Base-by-base conservation (phyloP, 352 stramenopile species). In the Phytophthora aleatoria region DNA sequence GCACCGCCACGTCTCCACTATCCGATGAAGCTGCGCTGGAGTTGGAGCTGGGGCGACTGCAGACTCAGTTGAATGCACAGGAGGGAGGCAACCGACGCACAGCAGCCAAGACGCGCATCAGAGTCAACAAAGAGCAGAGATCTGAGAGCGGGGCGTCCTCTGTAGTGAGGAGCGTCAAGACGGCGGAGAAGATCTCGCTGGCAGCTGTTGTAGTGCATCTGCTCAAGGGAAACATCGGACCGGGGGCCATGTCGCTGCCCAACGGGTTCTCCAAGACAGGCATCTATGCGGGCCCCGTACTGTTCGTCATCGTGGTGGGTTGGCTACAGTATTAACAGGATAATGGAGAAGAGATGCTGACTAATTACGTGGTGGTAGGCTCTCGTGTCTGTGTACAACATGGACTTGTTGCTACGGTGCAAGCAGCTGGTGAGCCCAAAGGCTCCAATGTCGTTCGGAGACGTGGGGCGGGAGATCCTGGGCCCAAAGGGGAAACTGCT, bases 381-480 rank as follows among this genome's bases (percentile, higher is more conserved):
- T 20, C 67, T 91, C 12, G 70, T 90, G 48, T 93, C 79, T 3
- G 83, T 85, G 58, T 94, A 94, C 78, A 94, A 94, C 55, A 94
- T 94, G 85, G 77, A 92, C 39, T 57, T 94, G 55, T 61, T 92
- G 59, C 68, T 92, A 5, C 69, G 75, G 13, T 92, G 83, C 69
- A 94, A 94, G 61, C 67, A 73, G 3, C 50, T 74, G 9, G 74
- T 94, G 58, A 86, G 70, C 28, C 81, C 83, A 3, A 77, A 76
- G 4, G 58, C 61, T 10, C 64, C 67, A 42, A 85, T 90, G 71
- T 90, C 83, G 10, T 94, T 94, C 60, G 83, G 83, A 35, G 83
- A 92, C 38, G 83, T 92, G n/a, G 83, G 77, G 0, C 56, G 66
- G 47, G 76, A 89, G 45, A 83, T 92, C 44, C 33, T 94, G 20